Conservation (phyloP, 2,329 filamentous ascomycete species). For the Botryotinia convoluta region DNA sequence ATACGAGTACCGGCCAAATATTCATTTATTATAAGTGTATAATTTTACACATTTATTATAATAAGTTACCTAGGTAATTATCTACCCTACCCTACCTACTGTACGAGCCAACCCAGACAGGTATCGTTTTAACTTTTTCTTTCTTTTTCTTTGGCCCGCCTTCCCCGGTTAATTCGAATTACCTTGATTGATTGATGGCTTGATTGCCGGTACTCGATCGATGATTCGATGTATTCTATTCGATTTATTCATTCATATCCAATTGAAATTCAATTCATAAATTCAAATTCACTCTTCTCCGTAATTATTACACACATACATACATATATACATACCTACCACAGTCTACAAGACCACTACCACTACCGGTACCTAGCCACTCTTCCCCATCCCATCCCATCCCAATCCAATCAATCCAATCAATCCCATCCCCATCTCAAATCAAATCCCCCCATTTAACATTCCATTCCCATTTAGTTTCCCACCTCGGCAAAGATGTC, state of each 20-base stretch:
- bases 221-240: neutral
- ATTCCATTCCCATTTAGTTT: neutral
- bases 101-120: neutral
- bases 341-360: neutral
- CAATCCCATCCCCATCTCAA: neutral
- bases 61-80: neutral
- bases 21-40: neutral
- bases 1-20: neutral
- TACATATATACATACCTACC: neutral
- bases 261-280: neutral
- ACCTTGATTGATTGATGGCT: neutral
- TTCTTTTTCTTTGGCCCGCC: neutral
- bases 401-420: neutral
- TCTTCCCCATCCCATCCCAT: neutral
- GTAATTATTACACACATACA: neutral
- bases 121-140: neutral
- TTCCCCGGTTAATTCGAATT: neutral
- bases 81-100: neutral
- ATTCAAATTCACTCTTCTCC: neutral
- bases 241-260: too few relatives aligned
- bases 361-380: neutral
- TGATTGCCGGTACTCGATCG: neutral
- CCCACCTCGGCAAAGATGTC: neutral
- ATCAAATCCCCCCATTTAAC: neutral
- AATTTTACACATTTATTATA: neutral